Conservation (phyloP, 768 basidiomycete species). For the Leccinum olivaceopallidum region DNA sequence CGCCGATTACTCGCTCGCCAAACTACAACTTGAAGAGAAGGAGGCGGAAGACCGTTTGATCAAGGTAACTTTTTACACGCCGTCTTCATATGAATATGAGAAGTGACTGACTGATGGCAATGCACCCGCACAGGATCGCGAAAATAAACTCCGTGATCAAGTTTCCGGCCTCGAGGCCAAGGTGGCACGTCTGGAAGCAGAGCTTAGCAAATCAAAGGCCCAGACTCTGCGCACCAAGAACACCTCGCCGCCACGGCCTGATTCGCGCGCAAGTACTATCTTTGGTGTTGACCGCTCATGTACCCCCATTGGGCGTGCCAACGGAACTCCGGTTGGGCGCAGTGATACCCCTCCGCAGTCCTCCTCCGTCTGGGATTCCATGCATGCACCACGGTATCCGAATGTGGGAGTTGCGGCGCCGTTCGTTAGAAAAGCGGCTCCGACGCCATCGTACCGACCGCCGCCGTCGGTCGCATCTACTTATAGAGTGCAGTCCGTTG, state of each 20-base stretch:
- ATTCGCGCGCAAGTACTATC: conserved; percentile 67
- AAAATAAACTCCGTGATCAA: conserved; percentile 67
- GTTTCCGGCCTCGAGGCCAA: conserved; percentile 62
- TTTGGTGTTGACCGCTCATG: too few relatives aligned
- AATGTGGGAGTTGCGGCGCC: conserved; percentile 17
- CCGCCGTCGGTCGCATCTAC: conserved; percentile 49
- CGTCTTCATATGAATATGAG: background rate
- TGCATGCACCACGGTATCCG: conserved; percentile 46
- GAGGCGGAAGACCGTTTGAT: conserved; percentile 68
- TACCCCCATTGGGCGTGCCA: conserved; percentile 35
- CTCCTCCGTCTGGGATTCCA: conserved; percentile 74
- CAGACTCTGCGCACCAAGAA: conserved; percentile 28
- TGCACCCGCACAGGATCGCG: conserved; percentile 55
- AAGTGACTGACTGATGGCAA: conserved; percentile 4
- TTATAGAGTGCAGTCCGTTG: conserved; percentile 37
- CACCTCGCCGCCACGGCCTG: conserved; percentile 59
- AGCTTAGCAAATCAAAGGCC: conserved; percentile 51
- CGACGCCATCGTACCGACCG: conserved; percentile 35
- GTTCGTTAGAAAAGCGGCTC: conserved; percentile 17
- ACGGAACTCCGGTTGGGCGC: conserved; percentile 30
- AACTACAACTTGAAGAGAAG: conserved; percentile 72
- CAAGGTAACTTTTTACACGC: conserved; percentile 47
- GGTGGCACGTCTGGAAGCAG: conserved; percentile 54
- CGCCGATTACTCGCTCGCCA: conserved; percentile 65
- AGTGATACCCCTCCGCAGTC: conserved; percentile 47